Base-by-base conservation (phyloP, 306 rosid species). In the Cicer yamashitae region DNA sequence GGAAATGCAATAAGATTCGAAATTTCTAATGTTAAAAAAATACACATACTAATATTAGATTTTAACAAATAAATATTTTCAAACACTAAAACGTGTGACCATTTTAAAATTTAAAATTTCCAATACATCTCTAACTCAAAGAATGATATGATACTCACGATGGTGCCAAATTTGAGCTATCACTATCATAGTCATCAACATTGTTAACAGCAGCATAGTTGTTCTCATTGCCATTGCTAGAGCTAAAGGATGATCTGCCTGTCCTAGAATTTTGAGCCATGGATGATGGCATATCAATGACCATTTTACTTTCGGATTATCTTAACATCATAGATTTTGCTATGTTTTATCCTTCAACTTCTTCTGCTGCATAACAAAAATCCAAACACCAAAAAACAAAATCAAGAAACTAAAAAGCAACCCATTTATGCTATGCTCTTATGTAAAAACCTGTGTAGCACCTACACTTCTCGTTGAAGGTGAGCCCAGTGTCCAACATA, bases 131-230 rank as follows among this genome's bases (percentile, higher is more conserved):
- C 15, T 15, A 22, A 70, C 69, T 50, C 47, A 77, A 60, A 51
- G 40, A 66, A 64, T 22, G 34, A 17, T 57, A 64, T 47, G 80
- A 67, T 38, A 85, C 99, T 84, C 79, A 92, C 96, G 78, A 53
- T 7, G 96, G 84, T 43, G 90, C 89, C 14, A 90, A 85, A 82
- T 84, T 91, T 81, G 96, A 87, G 85, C 81, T 78, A 75, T 87
- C 94, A 56, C 96, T 89, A 74, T 90, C 97, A 44, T 91, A 89
- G 10, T 53, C 96, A 72, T 94, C 96, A 60, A 84, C 90, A 84
- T 87, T 87, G 17, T 71, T 64, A 62, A 62, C 78, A 45, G 80
- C 43, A 53, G 86, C 67, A 71, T 77, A 76, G 70, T 65, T 85
- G 53, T 80, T 93, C 82, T 77, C 98, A 71, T 67, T 87, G 81